Conservation (phyloP, 768 basidiomycete genomes). For the Panaeolus papilionaceus region DNA sequence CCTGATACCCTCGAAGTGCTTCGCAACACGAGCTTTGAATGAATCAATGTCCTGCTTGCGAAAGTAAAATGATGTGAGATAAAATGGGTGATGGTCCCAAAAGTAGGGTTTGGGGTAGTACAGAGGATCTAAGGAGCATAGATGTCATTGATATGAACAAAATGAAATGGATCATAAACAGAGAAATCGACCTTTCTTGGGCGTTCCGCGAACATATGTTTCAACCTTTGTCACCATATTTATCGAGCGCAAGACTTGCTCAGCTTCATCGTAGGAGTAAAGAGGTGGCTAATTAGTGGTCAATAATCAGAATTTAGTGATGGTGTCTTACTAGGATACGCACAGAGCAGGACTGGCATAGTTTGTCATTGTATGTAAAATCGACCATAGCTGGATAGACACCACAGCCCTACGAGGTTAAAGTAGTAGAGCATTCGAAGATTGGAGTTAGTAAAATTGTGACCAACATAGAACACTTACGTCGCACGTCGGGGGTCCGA, state of each 20-base stretch:
- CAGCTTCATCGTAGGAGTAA: not conserved
- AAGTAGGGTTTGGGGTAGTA: not conserved
- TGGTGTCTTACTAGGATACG: not conserved
- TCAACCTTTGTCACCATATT: too few species aligned
- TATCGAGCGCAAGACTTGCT: not conserved
- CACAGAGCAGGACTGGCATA: not conserved
- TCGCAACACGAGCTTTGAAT: not conserved
- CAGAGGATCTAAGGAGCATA: not conserved
- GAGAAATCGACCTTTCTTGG: not conserved
- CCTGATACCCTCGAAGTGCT: not conserved
- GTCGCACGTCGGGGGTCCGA: conserved; percentile 32
- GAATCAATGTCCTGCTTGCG: not conserved
- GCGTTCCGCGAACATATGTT: not conserved
- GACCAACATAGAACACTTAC: conserved; percentile 19
- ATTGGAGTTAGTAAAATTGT: not conserved
- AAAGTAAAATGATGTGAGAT: not conserved
- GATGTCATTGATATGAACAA: not conserved
- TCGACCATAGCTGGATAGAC: conserved; percentile 4
- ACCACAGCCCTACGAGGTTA: not conserved
- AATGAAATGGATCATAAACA: not conserved
- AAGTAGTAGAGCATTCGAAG: not conserved
- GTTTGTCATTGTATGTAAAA: not conserved
- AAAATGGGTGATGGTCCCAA: not conserved
- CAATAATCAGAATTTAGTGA: not conserved
- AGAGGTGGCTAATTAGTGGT: not conserved